phyloP scores from a whole-genome alignment of 306 rosid genomes.

The Citrullus mucosospermus region DNA sequence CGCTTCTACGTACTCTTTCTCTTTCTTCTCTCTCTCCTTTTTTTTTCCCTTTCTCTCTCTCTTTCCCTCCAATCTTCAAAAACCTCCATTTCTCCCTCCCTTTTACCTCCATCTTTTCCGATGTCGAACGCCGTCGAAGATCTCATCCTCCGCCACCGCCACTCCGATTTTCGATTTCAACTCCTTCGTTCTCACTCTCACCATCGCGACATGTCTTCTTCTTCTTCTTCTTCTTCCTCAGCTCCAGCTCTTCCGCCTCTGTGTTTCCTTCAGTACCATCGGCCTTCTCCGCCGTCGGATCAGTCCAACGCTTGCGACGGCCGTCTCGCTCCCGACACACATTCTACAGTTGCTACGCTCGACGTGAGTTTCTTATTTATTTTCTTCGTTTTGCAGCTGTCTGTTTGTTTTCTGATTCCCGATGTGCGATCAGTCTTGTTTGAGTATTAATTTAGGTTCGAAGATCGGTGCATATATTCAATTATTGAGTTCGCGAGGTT shows the following conservation, averaged over 20 bases:
- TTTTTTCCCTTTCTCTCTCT: neutral
- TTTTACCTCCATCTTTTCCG: neutral
- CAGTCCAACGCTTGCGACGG: neutral
- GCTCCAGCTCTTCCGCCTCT: neutral
- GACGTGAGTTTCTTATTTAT: neutral
- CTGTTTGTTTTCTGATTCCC: neutral
- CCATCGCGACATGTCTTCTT: neutral
- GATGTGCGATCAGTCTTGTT: slow-evolving; percentile 1
- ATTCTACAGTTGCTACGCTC: neutral
- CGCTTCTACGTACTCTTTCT: neutral
- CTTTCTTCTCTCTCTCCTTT: neutral
- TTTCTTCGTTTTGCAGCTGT: neutral
- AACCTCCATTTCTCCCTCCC: neutral
- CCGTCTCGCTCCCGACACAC: neutral
- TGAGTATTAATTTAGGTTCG: neutral
- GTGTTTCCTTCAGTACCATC: neutral
- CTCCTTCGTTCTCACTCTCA: slow-evolving; percentile 19
- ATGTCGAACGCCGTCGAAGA: slow-evolving; percentile 22
- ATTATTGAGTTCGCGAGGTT: neutral
- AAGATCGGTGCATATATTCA: neutral
- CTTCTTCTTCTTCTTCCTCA: neutral
- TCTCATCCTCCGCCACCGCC: slow-evolving; percentile 15
- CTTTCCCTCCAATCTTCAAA: slow-evolving; percentile 25
- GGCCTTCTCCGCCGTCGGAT: neutral
- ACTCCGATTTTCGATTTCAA: slow-evolving; percentile 21